Evolutionary conservation across 805 yeast species (phyloP).

Genomic region (Saturnispora zaruensis): DNA sequence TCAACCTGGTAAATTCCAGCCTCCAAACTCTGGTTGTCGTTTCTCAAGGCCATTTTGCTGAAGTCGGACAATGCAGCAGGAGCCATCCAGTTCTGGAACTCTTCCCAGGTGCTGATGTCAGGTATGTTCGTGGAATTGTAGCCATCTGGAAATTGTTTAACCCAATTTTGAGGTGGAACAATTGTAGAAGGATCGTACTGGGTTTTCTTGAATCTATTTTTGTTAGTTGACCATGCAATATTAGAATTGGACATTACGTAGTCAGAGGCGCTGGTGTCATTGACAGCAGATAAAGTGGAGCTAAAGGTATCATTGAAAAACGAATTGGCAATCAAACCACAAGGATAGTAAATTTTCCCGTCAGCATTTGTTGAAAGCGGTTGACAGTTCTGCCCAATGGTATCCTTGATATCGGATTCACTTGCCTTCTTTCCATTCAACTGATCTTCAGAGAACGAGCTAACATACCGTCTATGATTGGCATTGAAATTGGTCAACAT

Average conservation of each 20-base stretch:
- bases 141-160: slow-evolving; percentile 60
- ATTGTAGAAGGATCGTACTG: slow-evolving; percentile 49
- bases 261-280: slow-evolving; percentile 33
- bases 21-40: slow-evolving; percentile 44
- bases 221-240: slow-evolving; percentile 68
- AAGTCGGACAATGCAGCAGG: slow-evolving; percentile 67
- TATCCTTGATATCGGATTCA: slow-evolving; percentile 42
- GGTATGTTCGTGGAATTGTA: slow-evolving; percentile 64
- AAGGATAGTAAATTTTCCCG: slow-evolving; percentile 63
- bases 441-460: slow-evolving; percentile 73
- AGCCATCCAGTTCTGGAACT: slow-evolving; percentile 81
- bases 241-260: slow-evolving; percentile 41
- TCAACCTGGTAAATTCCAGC: slow-evolving; percentile 56
- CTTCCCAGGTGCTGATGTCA: slow-evolving; percentile 56
- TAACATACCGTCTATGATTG: slow-evolving; percentile 91
- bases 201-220: slow-evolving; percentile 55
- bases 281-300: slow-evolving; percentile 34
- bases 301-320: slow-evolving; percentile 69
- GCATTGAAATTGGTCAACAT: slow-evolving; percentile 81
- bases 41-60: slow-evolving; percentile 57
- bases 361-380: slow-evolving; percentile 43
- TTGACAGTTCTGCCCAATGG: slow-evolving; percentile 50
- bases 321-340: slow-evolving; percentile 79
- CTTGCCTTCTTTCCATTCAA: slow-evolving; percentile 65
- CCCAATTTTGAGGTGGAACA: slow-evolving; percentile 83